phyloP scores from a whole-genome alignment of 2,329 filamentous ascomycete species.

The Epichloe uncinata region DNA sequence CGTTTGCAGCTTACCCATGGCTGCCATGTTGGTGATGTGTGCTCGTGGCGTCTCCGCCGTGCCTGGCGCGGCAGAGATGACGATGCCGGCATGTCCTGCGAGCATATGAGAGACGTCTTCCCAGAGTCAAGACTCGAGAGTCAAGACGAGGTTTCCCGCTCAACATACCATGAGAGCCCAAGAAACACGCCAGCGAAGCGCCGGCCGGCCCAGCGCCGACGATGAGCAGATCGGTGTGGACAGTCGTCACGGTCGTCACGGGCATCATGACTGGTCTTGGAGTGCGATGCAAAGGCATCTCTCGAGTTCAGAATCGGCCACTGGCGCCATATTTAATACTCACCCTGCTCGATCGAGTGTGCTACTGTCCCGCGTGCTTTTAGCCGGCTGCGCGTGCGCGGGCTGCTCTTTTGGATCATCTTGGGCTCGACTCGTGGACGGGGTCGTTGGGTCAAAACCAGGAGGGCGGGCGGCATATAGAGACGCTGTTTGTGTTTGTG shows the following conservation, averaged over 20 bases:
- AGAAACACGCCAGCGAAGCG: constrained; percentile 39
- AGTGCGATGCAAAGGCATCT: neutral
- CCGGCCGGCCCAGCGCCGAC: constrained; percentile 41
- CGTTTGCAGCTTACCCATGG: constrained; percentile 20
- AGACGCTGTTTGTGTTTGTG: too few relatives aligned
- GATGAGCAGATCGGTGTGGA: constrained; percentile 33
- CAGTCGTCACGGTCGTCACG: neutral
- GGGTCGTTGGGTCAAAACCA: too few relatives aligned
- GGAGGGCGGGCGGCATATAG: too few relatives aligned
- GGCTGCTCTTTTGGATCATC: neutral
- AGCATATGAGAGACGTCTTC: neutral
- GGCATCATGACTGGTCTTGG: neutral
- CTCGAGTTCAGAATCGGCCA: too few relatives aligned
- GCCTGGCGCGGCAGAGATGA: constrained; percentile 34
- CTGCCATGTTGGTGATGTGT: constrained; percentile 47
- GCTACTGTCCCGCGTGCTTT: neutral
- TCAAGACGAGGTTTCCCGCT: too few relatives aligned
- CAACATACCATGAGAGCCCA: constrained; percentile 30
- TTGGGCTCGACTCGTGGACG: too few relatives aligned
- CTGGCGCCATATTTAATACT: neutral
- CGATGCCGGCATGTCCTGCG: constrained; percentile 35
- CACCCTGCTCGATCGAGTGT: neutral
- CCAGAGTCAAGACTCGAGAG: neutral
- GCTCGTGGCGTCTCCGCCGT: constrained; percentile 44
- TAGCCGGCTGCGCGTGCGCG: neutral